Evolutionary conservation across 1,284 basidiomycete genomes (phyloP).

Genomic region (Sanghuangporus sanghuang): DNA sequence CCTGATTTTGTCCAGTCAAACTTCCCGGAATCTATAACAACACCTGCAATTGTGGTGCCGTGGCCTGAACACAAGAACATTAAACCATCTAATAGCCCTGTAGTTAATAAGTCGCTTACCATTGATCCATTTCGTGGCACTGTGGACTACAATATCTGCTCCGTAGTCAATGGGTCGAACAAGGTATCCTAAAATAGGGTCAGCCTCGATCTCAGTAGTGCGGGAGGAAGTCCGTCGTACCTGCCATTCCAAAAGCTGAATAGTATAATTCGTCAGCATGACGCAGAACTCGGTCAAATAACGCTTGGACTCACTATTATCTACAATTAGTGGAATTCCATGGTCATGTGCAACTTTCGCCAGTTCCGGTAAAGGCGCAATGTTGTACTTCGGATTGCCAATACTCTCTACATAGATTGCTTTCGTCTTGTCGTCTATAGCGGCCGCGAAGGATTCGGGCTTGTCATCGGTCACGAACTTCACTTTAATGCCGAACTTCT

Average conservation of each 20-base stretch:
- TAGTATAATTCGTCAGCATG: neutral
- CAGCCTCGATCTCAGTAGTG: neutral
- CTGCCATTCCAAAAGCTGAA: conserved; percentile 76
- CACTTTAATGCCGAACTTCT: conserved; percentile 72
- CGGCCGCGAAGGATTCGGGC: conserved; percentile 64
- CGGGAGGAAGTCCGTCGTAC: conserved; percentile 24
- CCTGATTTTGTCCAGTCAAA: conserved; percentile 81
- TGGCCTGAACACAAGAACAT: conserved; percentile 44
- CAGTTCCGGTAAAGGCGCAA: conserved; percentile 68
- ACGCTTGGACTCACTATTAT: conserved; percentile 51
- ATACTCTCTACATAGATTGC: conserved; percentile 82
- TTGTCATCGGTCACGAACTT: conserved; percentile 69
- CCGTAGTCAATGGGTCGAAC: conserved; percentile 74
- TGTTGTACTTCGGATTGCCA: conserved; percentile 79
- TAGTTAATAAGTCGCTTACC: neutral
- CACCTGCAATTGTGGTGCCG: conserved; percentile 84
- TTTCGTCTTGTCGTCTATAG: conserved; percentile 75
- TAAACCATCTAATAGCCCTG: neutral
- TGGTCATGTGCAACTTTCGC: conserved; percentile 76
- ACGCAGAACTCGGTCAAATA: neutral
- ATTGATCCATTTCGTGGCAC: conserved; percentile 90
- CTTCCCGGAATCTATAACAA: conserved; percentile 79
- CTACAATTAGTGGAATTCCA: conserved; percentile 77
- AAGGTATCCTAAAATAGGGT: conserved; percentile 48
- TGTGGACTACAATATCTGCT: conserved; percentile 82